Conservation (phyloP, 441 rosid genomes). For the Pelargonium myrrhifolium region DNA sequence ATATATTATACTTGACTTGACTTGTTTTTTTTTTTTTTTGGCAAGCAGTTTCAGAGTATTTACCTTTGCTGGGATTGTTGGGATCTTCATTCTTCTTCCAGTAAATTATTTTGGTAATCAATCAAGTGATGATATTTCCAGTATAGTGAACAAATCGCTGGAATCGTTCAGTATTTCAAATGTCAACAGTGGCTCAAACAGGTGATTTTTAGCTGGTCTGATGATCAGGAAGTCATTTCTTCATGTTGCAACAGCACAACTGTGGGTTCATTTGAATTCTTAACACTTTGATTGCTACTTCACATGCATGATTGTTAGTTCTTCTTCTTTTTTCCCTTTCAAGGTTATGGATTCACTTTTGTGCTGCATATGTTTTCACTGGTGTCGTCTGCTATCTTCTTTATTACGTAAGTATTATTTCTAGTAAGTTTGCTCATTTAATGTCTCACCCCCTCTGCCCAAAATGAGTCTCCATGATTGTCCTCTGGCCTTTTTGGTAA, state of each 20-base stretch:
- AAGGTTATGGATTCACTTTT: slow-evolving; percentile 96
- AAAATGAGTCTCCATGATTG: too few species aligned
- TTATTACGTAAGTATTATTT: slow-evolving; percentile 53
- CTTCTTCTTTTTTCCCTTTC: slow-evolving; percentile 30
- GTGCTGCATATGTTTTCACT: slow-evolving; percentile 77
- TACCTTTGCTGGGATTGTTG: slow-evolving; percentile 53
- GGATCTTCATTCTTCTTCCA: slow-evolving; percentile 74
- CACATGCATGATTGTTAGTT: neutral
- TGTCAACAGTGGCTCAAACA: slow-evolving; percentile 70
- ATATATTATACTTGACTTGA: too few species aligned
- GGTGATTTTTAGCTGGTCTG: slow-evolving; percentile 32
- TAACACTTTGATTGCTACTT: slow-evolving; percentile 11
- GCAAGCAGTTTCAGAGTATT: slow-evolving; percentile 65
- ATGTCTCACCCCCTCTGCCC: neutral
- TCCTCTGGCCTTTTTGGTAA: too few species aligned
- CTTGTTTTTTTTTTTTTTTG: neutral
- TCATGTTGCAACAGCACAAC: slow-evolving; percentile 2
- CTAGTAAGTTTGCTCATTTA: neutral
- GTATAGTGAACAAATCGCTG: slow-evolving; percentile 57
- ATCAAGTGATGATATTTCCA: slow-evolving; percentile 43
- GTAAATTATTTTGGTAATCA: slow-evolving; percentile 72
- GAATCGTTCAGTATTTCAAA: slow-evolving; percentile 79
- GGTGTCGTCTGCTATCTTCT: slow-evolving; percentile 85
- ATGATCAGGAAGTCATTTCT: slow-evolving; percentile 9
- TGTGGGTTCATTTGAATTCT: neutral